Evolutionary conservation across 148 eudicot species (phyloP).

Genomic region (Pouteria glomerata): DNA sequence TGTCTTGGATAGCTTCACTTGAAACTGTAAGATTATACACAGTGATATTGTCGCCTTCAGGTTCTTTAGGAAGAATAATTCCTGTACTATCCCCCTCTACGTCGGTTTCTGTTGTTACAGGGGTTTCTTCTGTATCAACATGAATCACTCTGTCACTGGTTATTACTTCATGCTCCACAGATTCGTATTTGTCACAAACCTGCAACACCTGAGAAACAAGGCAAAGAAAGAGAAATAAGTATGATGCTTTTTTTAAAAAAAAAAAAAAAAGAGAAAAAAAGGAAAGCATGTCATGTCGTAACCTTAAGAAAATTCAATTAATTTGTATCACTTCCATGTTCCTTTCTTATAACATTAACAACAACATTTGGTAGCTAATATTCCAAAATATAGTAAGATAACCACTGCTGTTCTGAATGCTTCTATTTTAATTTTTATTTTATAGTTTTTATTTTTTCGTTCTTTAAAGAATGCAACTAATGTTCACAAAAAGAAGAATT

Average conservation of each 20-base stretch:
- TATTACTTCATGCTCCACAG: conserved; percentile 29
- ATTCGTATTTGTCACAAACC: conserved; percentile 45
- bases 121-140: conserved; percentile 23
- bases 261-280: too few species aligned
- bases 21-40: conserved; percentile 22
- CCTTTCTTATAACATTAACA: neutral
- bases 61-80: conserved; percentile 28
- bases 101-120: conserved; percentile 19
- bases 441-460: too few species aligned
- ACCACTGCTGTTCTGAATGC: neutral
- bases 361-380: neutral
- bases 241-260: too few species aligned
- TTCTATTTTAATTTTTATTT: neutral
- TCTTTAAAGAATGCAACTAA: too few species aligned
- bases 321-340: neutral
- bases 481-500: too few species aligned
- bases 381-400: neutral
- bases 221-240: conserved; percentile 13
- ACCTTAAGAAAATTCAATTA: neutral
- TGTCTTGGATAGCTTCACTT: conserved; percentile 39
- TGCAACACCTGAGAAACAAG: conserved; percentile 45
- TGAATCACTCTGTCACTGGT: conserved; percentile 16
- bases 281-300: neutral
- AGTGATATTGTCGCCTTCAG: conserved; percentile 20
- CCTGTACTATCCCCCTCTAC: conserved; percentile 20